Percentiles rank a stretch among this genome's conserved stretches.
Evolutionary conservation across 192 early-diverging fungal species (phyloP).

Genomic region (Rhizophagus prolifer): DNA sequence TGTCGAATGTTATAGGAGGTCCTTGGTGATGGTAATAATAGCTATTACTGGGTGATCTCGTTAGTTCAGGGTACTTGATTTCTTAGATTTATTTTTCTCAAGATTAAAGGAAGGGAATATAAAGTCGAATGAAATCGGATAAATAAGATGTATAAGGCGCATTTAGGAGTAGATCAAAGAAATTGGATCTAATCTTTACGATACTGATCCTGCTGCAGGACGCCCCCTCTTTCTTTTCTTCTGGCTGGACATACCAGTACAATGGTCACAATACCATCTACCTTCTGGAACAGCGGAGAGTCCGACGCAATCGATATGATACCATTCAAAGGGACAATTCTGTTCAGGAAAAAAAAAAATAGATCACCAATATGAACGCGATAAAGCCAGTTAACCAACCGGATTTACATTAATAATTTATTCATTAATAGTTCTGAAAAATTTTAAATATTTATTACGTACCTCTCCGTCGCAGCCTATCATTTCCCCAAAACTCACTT

Average conservation of each 20-base stretch:
- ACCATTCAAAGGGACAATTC: conserved; percentile 31
- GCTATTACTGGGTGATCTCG: background rate
- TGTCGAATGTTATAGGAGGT: background rate
- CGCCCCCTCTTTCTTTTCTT: conserved; percentile 29
- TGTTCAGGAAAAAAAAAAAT: background rate
- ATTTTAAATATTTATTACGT: conserved; percentile 2
- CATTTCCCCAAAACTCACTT: conserved; percentile 33
- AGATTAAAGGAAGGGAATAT: background rate
- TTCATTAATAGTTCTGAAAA: background rate
- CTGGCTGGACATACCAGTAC: background rate
- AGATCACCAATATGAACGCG: background rate
- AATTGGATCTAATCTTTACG: background rate
- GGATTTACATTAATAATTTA: background rate
- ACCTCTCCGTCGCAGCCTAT: conserved; percentile 31
- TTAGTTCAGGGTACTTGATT: background rate
- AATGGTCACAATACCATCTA: conserved; percentile 26
- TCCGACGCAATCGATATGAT: conserved; percentile 22
- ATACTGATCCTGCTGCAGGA: conserved; percentile 8
- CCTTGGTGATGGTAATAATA: background rate
- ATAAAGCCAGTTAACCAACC: too few species aligned
- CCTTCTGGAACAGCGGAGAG: conserved; percentile 24
- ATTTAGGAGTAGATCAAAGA: background rate
- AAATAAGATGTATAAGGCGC: background rate
- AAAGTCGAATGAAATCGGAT: background rate
- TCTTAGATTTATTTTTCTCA: background rate